Evolutionary conservation across 2,329 filamentous ascomycete species (phyloP), one percentile per base, ranked within the genome.

Genomic region (Fonsecaea pugnacius): DNA sequence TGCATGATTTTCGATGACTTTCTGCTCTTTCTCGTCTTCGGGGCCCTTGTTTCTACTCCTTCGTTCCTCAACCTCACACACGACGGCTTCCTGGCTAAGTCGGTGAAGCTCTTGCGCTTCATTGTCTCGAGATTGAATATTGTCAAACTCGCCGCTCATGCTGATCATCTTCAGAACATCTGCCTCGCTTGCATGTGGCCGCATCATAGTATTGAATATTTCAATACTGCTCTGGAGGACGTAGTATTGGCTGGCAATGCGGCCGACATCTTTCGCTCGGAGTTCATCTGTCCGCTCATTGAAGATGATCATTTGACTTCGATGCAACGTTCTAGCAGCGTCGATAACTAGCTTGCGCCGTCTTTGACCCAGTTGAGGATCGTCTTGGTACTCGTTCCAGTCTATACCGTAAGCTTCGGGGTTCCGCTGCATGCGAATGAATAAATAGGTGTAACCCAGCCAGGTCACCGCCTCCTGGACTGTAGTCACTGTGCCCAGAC

Each of bases 241-340:
- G 73, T 99, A 99, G 74, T 90, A 99, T 76, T 99, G 94, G 76
- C 94, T 98, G 16, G 95, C 95, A 75, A 99, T 99, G 16, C 95
- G 89, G 2, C 95, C 95, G 57, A 98, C 90, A 72, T 99, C 94
- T 76, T 99, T 99, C 65, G 92, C 91, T 64, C 92, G 88, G 8
- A 99, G 85, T 72, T 97, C 94, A 70, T 97, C 94, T 0, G 94
- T 99, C 18, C 83, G 86, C 73, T 98, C 95, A 70, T 99, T 97
- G 81, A 94, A 99, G 62, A 99, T 95, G 72, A 99, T 95, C 96
- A 99, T 99, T 78, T 99, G 95, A 71, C 91, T 96, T 73, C 93
- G 85, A 73, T 97, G 93, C 50, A 99, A 80, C 4, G 91, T 91
- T 50, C 89, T 85, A 0, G 95, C 95, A 27, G 95, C 95, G 71